Base-by-base conservation (phyloP, 1,284 basidiomycete genomes). In the Hymenochaete sp. region DNA sequence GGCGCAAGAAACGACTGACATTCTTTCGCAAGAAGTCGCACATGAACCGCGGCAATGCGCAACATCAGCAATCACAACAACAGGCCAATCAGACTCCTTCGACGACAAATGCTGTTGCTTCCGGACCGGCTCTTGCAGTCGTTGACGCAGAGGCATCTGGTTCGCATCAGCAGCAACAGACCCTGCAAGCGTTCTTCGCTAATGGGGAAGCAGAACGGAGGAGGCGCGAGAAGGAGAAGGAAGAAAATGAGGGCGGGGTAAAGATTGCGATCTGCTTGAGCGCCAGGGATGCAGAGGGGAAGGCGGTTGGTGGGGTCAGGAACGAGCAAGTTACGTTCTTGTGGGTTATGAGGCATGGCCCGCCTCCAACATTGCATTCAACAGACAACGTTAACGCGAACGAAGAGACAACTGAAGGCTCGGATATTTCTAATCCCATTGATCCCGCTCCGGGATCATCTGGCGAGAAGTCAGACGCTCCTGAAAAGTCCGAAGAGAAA, bases 301-400 rank as follows among this genome's bases (percentile, higher is more conserved):
- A 71, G 52, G 71, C 73, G 51, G 32, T 35, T 8, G 62, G 90
- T 14, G 63, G 73, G 6, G 71, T 75, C 9, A 70, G 73, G 5
- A 93, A 93, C 58, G 83, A 90, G 48, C 90, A 93, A 62, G 72
- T 78, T 21, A 93, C 89, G 0, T 91, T 91, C 59, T 70, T 93
- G 38, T 82, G 90, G 49, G 73, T 93, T 48, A 77, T 85, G n/a
- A 73, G 86, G 28, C 71, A 85, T 49, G 86, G 84, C 1, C 28
- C 53, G 13, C 40, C 49, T 52, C 51, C 56, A 4, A 50, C 59
- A 5, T 51, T 58, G 3, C 56, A 62, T 2, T 25, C 14, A 13
- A 24, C 36, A 33, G 44, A 28, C 4, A 22, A 11, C 18, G 26
- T 22, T 18, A 25, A 42, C 5, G 11, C 43, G 10, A 25, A 18